Base-by-base conservation (phyloP, 345 rosid genomes). In the Clausena lansium region DNA sequence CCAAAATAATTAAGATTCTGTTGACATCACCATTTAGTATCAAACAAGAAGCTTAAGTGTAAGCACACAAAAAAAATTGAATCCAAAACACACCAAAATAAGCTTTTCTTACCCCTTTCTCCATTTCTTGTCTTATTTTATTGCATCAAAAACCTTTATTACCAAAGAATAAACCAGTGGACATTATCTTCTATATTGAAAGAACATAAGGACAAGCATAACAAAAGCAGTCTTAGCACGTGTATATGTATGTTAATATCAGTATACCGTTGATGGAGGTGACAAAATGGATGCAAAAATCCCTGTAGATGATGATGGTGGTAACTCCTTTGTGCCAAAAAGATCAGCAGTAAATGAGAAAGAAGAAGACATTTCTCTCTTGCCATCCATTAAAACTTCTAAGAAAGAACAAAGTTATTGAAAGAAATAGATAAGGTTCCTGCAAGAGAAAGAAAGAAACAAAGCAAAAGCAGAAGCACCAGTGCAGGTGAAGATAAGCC, bases 281-380 rank as follows among this genome's bases (percentile, higher is more conserved):
- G 93, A 83, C 68, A 92, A 90, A 67, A 94, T 90, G 57, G 97
- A 89, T 57, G 85, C 84, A 59, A 92, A 87, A 66, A 74, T 84
- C 66, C 93, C 86, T n/a, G 89, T 60, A 20, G 93, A 83, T 13
- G 93, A 70, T 17, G 84, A 28, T 6, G 91, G 81, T 30, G 86
- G 78, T 36, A 87, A 75, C 67, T 91, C 89, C 83, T 85, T 94
- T 80, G 80, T 81, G 78, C 96, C 92, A 75, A 90, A 94, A 71
- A 94, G 90, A 67, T 91, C 87, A 78, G 90, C 76, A 9, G 90
- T 83, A 71, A 89, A 87, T 5, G 89, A 91, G 55, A 89, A 85
- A 59, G 91, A 76, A 66, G 90, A 83, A 71, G 87, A 73, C 24
- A 71, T 69, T 76, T 82, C 78, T 71, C 84, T 88, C 83, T 87